Evolutionary conservation across 2,329 filamentous ascomycete genomes (phyloP), one percentile per base, ranked within the genome.

Genomic region (Paramyrothecium sp.): DNA sequence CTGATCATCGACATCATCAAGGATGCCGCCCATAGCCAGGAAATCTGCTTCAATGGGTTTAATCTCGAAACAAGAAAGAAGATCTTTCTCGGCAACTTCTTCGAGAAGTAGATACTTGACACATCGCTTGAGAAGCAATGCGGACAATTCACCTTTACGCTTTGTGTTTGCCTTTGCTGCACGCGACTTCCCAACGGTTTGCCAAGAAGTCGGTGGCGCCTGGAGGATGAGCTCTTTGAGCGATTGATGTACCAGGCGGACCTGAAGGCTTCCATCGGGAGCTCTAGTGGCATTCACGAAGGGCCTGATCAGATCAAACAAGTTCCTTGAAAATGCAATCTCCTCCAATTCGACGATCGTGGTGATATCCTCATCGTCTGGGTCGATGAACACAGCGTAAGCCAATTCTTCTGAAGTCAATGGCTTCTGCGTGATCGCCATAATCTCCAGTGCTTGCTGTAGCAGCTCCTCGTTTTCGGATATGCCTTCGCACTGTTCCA

Each of bases 191-290:
- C 47, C 47, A 52, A 55, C 20, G 30, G 33, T 20, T 11, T 23
- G 49, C 56, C 56, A 57, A 3, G 22, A 30, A 21, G 47, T 44
- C 33, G 53, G 52, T 7, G 47, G 47, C n/a, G 46, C 53, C 22
- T 51, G 56, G 11, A 57, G 41, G 20, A 57, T 49, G 17, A 57
- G 53, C 47, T 57, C 56, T 41, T 54, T 50, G 21, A 57, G 53
- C 41, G 56, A 57, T 16, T 57, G 56, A 26, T 57, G 56, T 11
- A 57, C 56, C n/a, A 57, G 56, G n/a, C 53, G 56, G 3, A 57
- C 47, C 38, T 54, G 56, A 26, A 33, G 23, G 7, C 16, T 46
- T 52, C 22, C 53, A 19, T 47, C 3, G n/a, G n/a, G 2, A 20
- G 33, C 47, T 13, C 20, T 51, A 51, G 30, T 52, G 48, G 34